A percentile compares a stretch with the other conserved stretches of the same genome.
phyloP scores from a whole-genome alignment of 768 basidiomycete species.

The Pleurotus sapidus region DNA sequence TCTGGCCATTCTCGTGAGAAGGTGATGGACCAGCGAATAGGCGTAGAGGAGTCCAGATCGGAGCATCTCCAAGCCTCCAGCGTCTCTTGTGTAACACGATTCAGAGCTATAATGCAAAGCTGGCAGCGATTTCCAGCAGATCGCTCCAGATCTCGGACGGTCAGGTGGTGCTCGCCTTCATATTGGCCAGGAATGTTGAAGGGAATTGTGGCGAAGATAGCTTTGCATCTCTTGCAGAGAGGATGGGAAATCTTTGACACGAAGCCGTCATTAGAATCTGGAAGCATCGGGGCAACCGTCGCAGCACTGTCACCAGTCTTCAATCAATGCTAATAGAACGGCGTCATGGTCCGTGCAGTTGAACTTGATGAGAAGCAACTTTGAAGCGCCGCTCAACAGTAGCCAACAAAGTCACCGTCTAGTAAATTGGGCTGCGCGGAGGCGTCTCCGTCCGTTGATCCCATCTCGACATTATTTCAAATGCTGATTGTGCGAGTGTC shows the following conservation, averaged over 20 bases:
- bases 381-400: no score
- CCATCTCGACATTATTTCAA: no score
- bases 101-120: background rate
- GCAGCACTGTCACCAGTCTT: no score
- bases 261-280: background rate
- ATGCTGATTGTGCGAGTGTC: no score
- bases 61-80: background rate
- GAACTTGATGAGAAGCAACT: no score
- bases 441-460: no score
- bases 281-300: background rate
- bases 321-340: no score
- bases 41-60: background rate
- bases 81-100: background rate
- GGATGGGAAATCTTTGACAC: background rate
- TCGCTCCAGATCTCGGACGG: background rate
- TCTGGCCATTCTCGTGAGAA: background rate
- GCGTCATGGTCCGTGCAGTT: no score
- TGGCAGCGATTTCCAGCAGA: background rate
- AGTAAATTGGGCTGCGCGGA: no score
- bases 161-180: background rate
- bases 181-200: background rate
- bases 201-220: background rate
- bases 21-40: background rate
- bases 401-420: no score
- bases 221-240: background rate